phyloP scores from a whole-genome alignment of 805 yeast species.

The Vanderwaltozyma polyspora region DNA sequence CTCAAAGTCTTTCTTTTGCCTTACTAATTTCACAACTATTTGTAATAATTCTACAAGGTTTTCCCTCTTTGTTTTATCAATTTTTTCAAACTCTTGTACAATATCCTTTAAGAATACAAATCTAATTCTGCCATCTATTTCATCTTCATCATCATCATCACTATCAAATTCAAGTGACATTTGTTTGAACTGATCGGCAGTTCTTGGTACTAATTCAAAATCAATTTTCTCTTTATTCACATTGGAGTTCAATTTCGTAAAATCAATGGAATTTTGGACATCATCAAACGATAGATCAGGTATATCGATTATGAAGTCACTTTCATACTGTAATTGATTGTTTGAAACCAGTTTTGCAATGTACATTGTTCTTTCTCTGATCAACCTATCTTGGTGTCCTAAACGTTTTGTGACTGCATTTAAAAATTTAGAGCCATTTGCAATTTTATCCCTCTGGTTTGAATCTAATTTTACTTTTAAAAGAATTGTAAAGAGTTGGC shows the following conservation, averaged over 20 bases:
- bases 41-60: slow-evolving; percentile 33
- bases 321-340: slow-evolving; percentile 20
- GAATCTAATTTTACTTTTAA: slow-evolving; percentile 5
- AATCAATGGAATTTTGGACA: neutral
- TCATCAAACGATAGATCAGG: slow-evolving; percentile 9
- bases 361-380: slow-evolving; percentile 27
- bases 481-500: slow-evolving; percentile 13
- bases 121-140: slow-evolving; percentile 28
- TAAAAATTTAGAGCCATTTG: slow-evolving; percentile 13
- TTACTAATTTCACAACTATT: slow-evolving; percentile 41
- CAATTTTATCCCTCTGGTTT: slow-evolving; percentile 5
- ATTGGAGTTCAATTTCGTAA: too few relatives aligned
- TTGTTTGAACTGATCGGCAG: neutral
- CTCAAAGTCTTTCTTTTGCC: slow-evolving; percentile 51
- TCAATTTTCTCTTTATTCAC: slow-evolving; percentile 1
- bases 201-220: slow-evolving; percentile 3
- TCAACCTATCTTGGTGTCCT: slow-evolving; percentile 9
- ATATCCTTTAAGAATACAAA: slow-evolving; percentile 71
- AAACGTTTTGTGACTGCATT: slow-evolving; percentile 23
- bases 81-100: slow-evolving; percentile 40
- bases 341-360: slow-evolving; percentile 22
- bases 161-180: slow-evolving; percentile 7
- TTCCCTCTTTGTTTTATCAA: slow-evolving; percentile 18
- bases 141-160: slow-evolving; percentile 27
- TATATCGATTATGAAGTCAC: slow-evolving; percentile 14